These are phyloP conservation scores for Dendrobium chrysotoxum DNA, from an alignment of 106 monocot genomes.

Conservation along the genomic window DNA sequence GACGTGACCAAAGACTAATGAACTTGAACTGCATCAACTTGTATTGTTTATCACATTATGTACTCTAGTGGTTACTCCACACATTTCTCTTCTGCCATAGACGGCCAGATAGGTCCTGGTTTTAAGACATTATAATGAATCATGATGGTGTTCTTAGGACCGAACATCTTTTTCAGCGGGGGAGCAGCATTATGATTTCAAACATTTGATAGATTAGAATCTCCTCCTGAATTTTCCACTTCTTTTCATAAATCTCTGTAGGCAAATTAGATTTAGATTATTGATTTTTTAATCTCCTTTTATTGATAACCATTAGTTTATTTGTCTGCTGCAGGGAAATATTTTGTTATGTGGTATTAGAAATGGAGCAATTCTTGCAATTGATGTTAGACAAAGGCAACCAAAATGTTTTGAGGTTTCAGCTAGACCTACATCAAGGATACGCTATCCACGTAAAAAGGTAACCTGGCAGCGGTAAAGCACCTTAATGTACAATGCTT, in stretches of 20 bases:
- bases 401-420: constrained; percentile 13
- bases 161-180: background rate
- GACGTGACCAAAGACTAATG: background rate
- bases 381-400: constrained; percentile 62
- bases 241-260: background rate
- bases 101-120: background rate
- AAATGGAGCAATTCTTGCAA: constrained; percentile 59
- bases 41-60: background rate
- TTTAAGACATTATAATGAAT: background rate
- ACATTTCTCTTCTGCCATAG: background rate
- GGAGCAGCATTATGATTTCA: background rate
- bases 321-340: constrained; percentile 56
- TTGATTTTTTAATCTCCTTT: background rate
- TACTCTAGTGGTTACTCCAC: background rate
- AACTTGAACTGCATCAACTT: background rate
- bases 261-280: background rate
- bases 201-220: constrained; percentile 2
- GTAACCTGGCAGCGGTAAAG: constrained; percentile 1
- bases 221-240: background rate
- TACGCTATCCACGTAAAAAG: background rate
- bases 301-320: background rate
- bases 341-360: constrained; percentile 73
- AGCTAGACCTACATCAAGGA: constrained; percentile 14
- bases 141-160: background rate
- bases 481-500: background rate